phyloP scores from a whole-genome alignment of 2,329 filamentous ascomycete species.

The Annulohypoxylon truncatum region DNA sequence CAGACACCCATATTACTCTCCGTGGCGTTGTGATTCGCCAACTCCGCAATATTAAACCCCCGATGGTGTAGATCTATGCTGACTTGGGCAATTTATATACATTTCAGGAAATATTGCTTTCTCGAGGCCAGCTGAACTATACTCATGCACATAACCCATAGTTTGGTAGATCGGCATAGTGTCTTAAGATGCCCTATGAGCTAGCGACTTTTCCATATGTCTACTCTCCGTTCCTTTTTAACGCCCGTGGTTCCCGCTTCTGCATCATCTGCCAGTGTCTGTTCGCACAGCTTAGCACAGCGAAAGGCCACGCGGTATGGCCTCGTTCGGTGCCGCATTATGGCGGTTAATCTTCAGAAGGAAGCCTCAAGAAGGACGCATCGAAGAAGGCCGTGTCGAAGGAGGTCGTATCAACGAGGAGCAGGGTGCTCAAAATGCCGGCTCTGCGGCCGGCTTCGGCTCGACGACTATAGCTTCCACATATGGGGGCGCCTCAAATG shows the following conservation, averaged over 20 bases:
- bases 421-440: conserved; percentile 9
- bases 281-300: not conserved
- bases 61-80: conserved; percentile 29
- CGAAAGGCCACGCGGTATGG: conserved; percentile 26
- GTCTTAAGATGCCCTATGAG: conserved; percentile 15
- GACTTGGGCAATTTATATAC: conserved; percentile 15
- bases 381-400: conserved; percentile 39
- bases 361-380: conserved; percentile 33
- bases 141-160: conserved; percentile 14
- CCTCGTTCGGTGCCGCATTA: conserved; percentile 30
- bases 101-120: conserved; percentile 26
- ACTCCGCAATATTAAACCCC: conserved; percentile 17
- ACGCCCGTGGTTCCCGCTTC: conserved; percentile 1
- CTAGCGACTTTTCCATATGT: conserved; percentile 6
- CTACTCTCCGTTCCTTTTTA: not conserved
- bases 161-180: conserved; percentile 13
- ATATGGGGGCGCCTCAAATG: conserved; percentile 14
- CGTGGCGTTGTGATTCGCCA: conserved; percentile 17
- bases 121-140: conserved; percentile 26
- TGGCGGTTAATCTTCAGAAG: conserved; percentile 36
- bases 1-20: conserved; percentile 14
- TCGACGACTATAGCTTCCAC: conserved; percentile 15
- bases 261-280: not conserved
- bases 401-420: conserved; percentile 37
- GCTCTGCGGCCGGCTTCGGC: not conserved